A percentile compares a stretch with the other conserved stretches of the same genome.
phyloP scores from a whole-genome alignment of 2,329 filamentous ascomycete species.

The Aphanocladium album region DNA sequence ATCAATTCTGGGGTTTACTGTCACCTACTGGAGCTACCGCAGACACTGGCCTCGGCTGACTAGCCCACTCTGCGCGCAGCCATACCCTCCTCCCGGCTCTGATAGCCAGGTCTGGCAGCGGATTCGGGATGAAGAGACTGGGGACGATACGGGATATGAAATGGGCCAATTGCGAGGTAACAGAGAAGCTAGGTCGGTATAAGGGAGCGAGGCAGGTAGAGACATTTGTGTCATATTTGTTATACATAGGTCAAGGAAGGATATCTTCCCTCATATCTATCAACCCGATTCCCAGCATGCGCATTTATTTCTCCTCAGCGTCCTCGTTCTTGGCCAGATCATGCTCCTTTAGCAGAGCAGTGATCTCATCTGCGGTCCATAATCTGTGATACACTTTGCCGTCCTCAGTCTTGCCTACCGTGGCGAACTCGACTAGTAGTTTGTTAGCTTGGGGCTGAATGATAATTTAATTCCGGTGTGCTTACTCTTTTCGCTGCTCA shows the following conservation, averaged over 20 bases:
- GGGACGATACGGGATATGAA: slow-evolving; percentile 36
- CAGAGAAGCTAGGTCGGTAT: neutral
- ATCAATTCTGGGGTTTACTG: slow-evolving; percentile 51
- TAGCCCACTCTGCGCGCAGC: slow-evolving; percentile 50
- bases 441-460: slow-evolving; percentile 13
- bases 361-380: slow-evolving; percentile 96
- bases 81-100: slow-evolving; percentile 44
- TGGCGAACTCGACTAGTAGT: slow-evolving; percentile 85
- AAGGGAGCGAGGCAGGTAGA: neutral
- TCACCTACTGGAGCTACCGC: slow-evolving; percentile 63
- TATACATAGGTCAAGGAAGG: slow-evolving; percentile 11
- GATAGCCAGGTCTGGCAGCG: slow-evolving; percentile 35
- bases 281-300: neutral
- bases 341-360: slow-evolving; percentile 87
- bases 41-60: slow-evolving; percentile 56
- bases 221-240: slow-evolving; percentile 12
- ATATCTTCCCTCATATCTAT: slow-evolving; percentile 8
- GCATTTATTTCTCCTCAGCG: slow-evolving; percentile 55
- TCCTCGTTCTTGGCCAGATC: slow-evolving; percentile 85
- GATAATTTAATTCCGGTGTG: neutral
- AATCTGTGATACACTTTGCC: slow-evolving; percentile 98
- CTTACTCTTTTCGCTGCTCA: slow-evolving; percentile 98
- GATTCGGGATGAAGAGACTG: slow-evolving; percentile 51
- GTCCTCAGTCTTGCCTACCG: slow-evolving; percentile 89
- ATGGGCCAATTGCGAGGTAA: slow-evolving; percentile 18